Percentiles rank a stretch among this genome's conserved stretches.
These are phyloP conservation scores for Beauveria bassiana DNA, from an alignment of 2,329 filamentous ascomycete species.

Conservation along the genomic window DNA sequence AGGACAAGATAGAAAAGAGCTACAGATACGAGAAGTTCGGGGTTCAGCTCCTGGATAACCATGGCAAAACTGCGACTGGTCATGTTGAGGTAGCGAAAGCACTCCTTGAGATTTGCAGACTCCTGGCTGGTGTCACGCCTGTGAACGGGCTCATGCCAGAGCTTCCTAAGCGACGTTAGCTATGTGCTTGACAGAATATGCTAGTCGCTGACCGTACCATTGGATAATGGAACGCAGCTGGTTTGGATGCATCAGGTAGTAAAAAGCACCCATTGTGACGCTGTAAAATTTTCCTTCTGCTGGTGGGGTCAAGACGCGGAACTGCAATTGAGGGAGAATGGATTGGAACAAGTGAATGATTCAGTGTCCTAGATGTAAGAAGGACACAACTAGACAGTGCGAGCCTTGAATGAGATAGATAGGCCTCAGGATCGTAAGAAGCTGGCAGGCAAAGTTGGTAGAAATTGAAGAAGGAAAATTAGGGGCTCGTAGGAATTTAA, in stretches of 20 bases:
- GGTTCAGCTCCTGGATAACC: slow-evolving; percentile 93
- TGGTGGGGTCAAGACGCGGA: background rate
- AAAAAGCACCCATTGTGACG: slow-evolving; percentile 54
- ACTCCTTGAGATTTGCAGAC: slow-evolving; percentile 63
- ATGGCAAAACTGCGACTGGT: slow-evolving; percentile 90
- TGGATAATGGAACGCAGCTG: slow-evolving; percentile 79
- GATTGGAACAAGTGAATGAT: background rate
- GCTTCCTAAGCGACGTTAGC: slow-evolving; percentile 56
- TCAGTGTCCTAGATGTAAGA: background rate
- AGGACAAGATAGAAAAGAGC: slow-evolving; percentile 89
- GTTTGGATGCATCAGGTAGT: slow-evolving; percentile 66
- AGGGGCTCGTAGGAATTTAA: background rate
- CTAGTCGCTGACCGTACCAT: slow-evolving; percentile 54
- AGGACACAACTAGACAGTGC: background rate
- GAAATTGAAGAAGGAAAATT: background rate
- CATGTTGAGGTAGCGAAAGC: slow-evolving; percentile 77
- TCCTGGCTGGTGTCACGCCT: slow-evolving; percentile 71
- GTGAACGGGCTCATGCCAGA: slow-evolving; percentile 95
- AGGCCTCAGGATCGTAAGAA: background rate
- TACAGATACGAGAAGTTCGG: slow-evolving; percentile 83
- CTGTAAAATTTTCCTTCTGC: slow-evolving; percentile 1
- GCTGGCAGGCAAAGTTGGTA: background rate
- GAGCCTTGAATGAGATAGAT: background rate
- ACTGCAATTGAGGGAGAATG: background rate
- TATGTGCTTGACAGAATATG: background rate